phyloP scores from a whole-genome alignment of 148 eudicot genomes.

The Dianthus caryophyllus region DNA sequence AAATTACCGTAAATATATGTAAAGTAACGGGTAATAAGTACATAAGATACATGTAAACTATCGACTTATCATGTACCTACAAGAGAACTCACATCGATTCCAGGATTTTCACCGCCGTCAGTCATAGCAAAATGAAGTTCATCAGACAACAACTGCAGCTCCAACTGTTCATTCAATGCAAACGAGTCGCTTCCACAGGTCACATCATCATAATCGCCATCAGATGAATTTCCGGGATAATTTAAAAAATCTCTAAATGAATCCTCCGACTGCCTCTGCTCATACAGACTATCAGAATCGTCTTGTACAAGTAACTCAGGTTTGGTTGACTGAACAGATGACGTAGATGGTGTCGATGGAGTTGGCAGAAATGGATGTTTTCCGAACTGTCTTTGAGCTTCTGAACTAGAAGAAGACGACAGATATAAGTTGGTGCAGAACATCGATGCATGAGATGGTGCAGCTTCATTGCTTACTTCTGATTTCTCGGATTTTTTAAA shows the following conservation, averaged over 20 bases:
- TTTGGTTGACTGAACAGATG: constrained; percentile 23
- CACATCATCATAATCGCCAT: constrained; percentile 29
- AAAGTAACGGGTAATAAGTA: too few species aligned
- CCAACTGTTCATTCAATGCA: constrained; percentile 33
- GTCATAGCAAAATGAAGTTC: constrained; percentile 38
- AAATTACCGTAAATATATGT: too few species aligned
- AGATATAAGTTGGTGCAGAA: constrained; percentile 40
- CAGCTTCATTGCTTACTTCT: constrained; percentile 22
- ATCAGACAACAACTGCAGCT: constrained; percentile 41
- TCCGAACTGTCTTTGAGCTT: constrained; percentile 30
- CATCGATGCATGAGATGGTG: constrained; percentile 33
- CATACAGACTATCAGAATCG: constrained; percentile 16
- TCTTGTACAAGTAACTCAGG: constrained; percentile 17
- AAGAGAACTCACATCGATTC: constrained; percentile 35
- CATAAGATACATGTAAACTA: too few species aligned
- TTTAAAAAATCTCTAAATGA: constrained; percentile 28
- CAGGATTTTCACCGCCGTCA: constrained; percentile 37
- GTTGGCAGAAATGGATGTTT: constrained; percentile 40
- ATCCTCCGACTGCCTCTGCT: constrained; percentile 24
- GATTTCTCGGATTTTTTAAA: constrained; percentile 18
- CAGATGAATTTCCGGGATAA: constrained; percentile 27
- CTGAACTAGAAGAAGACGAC: constrained; percentile 39
- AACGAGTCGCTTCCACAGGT: constrained; percentile 32
- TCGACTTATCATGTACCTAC: background rate
- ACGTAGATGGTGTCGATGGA: constrained; percentile 22